Conservation (phyloP, 441 rosid genomes). For the Bocquillonia castaneifolia region DNA sequence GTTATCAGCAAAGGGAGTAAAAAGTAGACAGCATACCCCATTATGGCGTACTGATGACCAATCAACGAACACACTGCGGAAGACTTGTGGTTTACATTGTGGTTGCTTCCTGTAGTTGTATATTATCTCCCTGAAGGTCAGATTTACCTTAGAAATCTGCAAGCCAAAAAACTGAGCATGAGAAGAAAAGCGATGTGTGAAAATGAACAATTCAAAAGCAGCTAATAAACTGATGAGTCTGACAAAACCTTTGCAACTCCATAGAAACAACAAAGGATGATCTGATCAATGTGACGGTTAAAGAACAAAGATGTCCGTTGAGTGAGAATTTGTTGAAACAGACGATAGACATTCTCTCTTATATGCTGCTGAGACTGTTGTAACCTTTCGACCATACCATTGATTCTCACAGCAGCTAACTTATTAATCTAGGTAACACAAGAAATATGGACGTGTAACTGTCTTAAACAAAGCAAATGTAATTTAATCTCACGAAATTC, state of each 20-base stretch:
- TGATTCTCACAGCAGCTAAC: conserved; percentile 93
- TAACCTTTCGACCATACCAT: conserved; percentile 90
- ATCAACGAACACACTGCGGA: conserved; percentile 80
- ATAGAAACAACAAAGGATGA: conserved; percentile 94
- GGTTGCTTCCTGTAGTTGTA: conserved; percentile 94
- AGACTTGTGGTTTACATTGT: conserved; percentile 89
- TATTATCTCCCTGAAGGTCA: conserved; percentile 82
- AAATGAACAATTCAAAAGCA: conserved; percentile 11
- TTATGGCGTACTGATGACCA: conserved; percentile 51
- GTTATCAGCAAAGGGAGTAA: conserved; percentile 13
- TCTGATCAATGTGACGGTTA: conserved; percentile 93
- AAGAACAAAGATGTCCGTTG: conserved; percentile 77
- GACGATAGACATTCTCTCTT: conserved; percentile 75
- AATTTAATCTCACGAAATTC: neutral
- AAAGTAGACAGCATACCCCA: conserved; percentile 44
- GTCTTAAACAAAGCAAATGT: neutral
- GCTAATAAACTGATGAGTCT: conserved; percentile 19
- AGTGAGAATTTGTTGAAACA: conserved; percentile 77
- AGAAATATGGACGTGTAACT: conserved; percentile 11
- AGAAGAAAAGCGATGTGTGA: conserved; percentile 6
- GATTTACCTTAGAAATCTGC: conserved; percentile 77
- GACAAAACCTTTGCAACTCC: conserved; percentile 80
- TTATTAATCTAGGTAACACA: conserved; percentile 61
- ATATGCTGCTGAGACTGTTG: conserved; percentile 79
- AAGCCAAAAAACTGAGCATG: conserved; percentile 25